These are phyloP conservation scores for Carex arenaria DNA, from an alignment of 202 grass and related monocot genomes.

Conservation along the genomic window DNA sequence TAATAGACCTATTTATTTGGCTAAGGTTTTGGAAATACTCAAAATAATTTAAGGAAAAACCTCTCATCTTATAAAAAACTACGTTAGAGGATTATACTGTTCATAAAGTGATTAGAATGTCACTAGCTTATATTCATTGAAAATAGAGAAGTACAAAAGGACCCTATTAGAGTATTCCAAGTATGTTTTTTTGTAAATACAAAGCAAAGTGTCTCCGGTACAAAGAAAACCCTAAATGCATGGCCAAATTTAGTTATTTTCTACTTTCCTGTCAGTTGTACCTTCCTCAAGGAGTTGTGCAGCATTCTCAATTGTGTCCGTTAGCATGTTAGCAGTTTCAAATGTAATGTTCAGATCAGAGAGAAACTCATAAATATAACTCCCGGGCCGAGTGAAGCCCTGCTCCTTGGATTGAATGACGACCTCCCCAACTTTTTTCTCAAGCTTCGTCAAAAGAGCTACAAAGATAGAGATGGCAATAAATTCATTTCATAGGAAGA, in stretches of 20 bases:
- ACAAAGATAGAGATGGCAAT: conserved; percentile 20
- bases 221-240: conserved; percentile 25
- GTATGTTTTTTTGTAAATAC: neutral
- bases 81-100: neutral
- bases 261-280: conserved; percentile 17
- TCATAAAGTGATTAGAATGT: conserved; percentile 23
- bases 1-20: neutral
- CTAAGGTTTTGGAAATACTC: neutral
- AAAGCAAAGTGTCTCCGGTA: neutral
- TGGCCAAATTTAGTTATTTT: neutral
- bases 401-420: conserved; percentile 77
- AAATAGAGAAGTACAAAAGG: neutral
- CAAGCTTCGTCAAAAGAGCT: conserved; percentile 89
- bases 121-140: neutral
- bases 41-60: neutral
- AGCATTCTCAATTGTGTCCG: conserved; percentile 81
- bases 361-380: conserved; percentile 89
- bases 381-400: conserved; percentile 68
- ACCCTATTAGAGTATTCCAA: neutral
- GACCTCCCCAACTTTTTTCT: conserved; percentile 72
- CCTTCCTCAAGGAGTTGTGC: conserved; percentile 89
- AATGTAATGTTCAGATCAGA: conserved; percentile 85
- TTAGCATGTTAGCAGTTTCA: conserved; percentile 87
- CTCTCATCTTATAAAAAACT: neutral
- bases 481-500: conserved; percentile 21